These are phyloP conservation scores for Pichia sp. DNA, from an alignment of 1,139 yeast species.

Conservation along the genomic window DNA sequence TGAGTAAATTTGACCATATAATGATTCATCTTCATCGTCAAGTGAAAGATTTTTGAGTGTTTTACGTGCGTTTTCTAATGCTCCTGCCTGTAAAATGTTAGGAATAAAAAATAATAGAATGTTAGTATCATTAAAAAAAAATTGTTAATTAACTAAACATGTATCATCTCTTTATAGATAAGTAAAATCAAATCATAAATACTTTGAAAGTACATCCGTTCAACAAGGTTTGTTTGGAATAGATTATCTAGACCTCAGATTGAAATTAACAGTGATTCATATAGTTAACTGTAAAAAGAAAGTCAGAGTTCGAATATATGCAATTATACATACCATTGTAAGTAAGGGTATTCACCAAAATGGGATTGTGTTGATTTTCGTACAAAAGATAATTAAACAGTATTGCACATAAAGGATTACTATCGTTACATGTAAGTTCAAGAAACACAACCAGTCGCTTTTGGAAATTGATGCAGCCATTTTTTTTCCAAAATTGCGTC, in stretches of 20 bases:
- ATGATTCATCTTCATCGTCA: constrained; percentile 60
- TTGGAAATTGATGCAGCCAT: background rate
- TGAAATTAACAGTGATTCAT: background rate
- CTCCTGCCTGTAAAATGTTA: constrained; percentile 63
- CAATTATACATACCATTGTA: background rate
- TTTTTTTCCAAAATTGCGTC: background rate
- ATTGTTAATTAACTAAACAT: no score
- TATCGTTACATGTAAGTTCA: background rate
- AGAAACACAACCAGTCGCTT: background rate
- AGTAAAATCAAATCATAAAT: no score
- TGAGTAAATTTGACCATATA: constrained; percentile 82
- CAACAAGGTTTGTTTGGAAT: no score
- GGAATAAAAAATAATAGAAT: background rate
- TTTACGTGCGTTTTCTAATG: constrained; percentile 94
- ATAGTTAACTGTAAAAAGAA: background rate
- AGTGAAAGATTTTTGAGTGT: constrained; percentile 80
- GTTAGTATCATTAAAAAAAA: background rate
- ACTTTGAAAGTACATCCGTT: no score
- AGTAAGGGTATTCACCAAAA: background rate
- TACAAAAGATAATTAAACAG: background rate
- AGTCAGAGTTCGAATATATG: background rate
- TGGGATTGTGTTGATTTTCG: background rate
- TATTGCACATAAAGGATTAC: background rate
- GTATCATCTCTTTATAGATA: no score
- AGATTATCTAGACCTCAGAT: background rate